Percentiles rank a stretch among this genome's conserved stretches.
Evolutionary conservation across 2,329 filamentous ascomycete genomes (phyloP).

Genomic region (Drechslerella stenobrocha): DNA sequence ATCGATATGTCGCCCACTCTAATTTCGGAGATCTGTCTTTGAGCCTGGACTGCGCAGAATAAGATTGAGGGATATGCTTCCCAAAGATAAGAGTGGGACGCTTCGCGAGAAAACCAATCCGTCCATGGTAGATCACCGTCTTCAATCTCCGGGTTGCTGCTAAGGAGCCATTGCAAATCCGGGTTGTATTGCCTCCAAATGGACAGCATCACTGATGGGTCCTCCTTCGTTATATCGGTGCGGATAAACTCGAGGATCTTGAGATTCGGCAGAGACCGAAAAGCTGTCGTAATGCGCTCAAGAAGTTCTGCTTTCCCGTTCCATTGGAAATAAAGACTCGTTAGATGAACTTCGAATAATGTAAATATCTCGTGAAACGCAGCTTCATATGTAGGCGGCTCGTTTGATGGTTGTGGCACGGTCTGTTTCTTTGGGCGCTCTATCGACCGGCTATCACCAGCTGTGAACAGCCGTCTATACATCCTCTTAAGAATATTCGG

Average conservation of each 20-base stretch:
- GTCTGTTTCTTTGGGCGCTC: neutral
- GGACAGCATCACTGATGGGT: conserved; percentile 32
- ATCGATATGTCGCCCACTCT: conserved; percentile 16
- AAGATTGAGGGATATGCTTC: conserved; percentile 40
- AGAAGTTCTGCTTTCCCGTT: conserved; percentile 35
- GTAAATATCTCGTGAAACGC: conserved; percentile 42
- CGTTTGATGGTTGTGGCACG: neutral
- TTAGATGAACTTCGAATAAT: conserved; percentile 35
- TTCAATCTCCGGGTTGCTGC: conserved; percentile 35
- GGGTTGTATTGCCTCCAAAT: conserved; percentile 40
- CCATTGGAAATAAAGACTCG: conserved; percentile 27
- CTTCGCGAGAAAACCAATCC: conserved; percentile 38
- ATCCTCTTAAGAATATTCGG: conserved; percentile 9
- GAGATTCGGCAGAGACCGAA: conserved; percentile 33
- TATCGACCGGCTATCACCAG: neutral
- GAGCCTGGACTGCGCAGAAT: conserved; percentile 33
- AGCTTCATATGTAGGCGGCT: conserved; percentile 33
- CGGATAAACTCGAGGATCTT: conserved; percentile 30
- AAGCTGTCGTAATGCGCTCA: conserved; percentile 28
- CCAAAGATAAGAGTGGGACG: conserved; percentile 32
- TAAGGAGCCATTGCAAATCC: conserved; percentile 27
- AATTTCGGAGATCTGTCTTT: conserved; percentile 29
- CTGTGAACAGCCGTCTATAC: conserved; percentile 8
- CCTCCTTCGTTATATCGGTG: conserved; percentile 38
- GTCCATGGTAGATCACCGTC: conserved; percentile 41